Conservation (phyloP, 257 asterid species). For the Cruciata laevipes region DNA sequence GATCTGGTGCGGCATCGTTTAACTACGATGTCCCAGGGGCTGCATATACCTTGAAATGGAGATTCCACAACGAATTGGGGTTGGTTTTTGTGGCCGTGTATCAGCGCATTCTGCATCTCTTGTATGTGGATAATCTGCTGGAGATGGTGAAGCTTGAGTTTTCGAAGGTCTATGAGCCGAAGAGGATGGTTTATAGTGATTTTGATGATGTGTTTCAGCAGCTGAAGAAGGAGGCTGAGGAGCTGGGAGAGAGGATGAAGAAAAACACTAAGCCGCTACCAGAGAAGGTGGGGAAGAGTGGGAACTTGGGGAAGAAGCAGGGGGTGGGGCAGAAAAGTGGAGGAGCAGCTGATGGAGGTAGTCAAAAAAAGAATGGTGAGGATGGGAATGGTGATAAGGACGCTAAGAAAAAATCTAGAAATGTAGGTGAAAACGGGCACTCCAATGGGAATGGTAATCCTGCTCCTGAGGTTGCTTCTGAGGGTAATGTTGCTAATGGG, state of each 20-base stretch:
- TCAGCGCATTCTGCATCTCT: conserved; percentile 83
- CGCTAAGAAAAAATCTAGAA: conserved; percentile 30
- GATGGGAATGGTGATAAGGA: conserved; percentile 61
- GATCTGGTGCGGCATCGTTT: conserved; percentile 83
- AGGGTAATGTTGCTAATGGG: conserved; percentile 31
- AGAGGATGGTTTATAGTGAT: conserved; percentile 58
- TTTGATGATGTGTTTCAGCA: conserved; percentile 71
- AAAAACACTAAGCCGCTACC: conserved; percentile 51
- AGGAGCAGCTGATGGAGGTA: conserved; percentile 46
- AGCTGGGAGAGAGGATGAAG: conserved; percentile 85
- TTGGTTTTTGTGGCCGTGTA: conserved; percentile 96
- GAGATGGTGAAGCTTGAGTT: conserved; percentile 76
- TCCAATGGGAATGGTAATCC: conserved; percentile 31
- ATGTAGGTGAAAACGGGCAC: conserved; percentile 45
- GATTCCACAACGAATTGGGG: conserved; percentile 90
- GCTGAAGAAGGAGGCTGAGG: conserved; percentile 90
- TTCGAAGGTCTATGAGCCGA: conserved; percentile 67
- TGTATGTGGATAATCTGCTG: conserved; percentile 92
- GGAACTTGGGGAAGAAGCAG: conserved; percentile 57
- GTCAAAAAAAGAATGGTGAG: conserved; percentile 62
- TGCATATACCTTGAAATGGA: conserved; percentile 90
- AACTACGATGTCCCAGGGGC: conserved; percentile 89
- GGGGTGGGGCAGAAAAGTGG: conserved; percentile 52
- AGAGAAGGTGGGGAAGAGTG: conserved; percentile 37
- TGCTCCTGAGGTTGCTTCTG: conserved; percentile 21